phyloP scores from a whole-genome alignment of 352 stramenopile genomes.

The Globisporangium polare region DNA sequence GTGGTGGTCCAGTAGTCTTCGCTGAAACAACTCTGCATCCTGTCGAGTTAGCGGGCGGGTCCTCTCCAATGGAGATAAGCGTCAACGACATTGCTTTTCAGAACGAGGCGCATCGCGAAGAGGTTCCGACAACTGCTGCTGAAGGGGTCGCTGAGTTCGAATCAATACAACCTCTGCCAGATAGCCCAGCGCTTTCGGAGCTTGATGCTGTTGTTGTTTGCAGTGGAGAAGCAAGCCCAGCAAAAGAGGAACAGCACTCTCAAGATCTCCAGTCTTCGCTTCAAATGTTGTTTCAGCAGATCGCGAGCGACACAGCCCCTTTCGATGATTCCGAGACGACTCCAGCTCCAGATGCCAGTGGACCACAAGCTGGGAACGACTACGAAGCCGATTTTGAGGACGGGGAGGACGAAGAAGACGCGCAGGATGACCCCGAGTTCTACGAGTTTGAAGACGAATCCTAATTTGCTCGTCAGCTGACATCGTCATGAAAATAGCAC shows the following conservation, averaged over 20 bases:
- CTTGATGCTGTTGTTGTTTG: not conserved
- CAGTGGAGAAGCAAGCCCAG: not conserved
- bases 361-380: not conserved
- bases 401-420: constrained; percentile 14
- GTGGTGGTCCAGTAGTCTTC: not conserved
- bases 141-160: not conserved
- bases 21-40: not conserved
- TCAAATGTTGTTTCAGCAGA: not conserved
- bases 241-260: not conserved
- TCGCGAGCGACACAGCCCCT: not conserved
- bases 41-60: not conserved
- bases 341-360: not conserved
- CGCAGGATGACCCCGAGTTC: constrained; percentile 4
- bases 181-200: not conserved
- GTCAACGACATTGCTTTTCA: not conserved
- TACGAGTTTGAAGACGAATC: constrained; percentile 11
- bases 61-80: not conserved
- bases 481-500: constrained; percentile 3
- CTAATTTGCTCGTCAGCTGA: not conserved
- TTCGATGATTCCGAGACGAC: not conserved
- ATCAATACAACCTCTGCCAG: not conserved
- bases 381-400: constrained; percentile 24
- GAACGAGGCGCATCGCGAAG: not conserved
- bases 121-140: not conserved
- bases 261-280: not conserved